Base-by-base conservation (phyloP, 257 asterid genomes). In the Fraxinus cuspidata region DNA sequence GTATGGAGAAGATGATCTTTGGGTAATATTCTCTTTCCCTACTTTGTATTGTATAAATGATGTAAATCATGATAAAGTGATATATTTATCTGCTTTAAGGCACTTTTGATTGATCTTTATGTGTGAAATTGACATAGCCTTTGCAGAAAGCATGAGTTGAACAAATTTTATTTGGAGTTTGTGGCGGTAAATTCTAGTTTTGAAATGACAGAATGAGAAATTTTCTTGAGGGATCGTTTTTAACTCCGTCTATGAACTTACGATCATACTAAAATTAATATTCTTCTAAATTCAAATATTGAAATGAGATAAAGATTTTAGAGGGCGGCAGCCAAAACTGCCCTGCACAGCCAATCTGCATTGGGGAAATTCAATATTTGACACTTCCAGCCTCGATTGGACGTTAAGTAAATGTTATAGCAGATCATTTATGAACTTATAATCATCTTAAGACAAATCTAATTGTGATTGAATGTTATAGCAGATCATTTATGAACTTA, bases 1-100 rank as follows among this genome's bases (percentile, higher is more conserved):
- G 84, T 89, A 70, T 79, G 93, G 85, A 82, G 93, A 89, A 72
- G 91, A 90, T 84, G 91, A 90, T 80, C 82, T 83, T 86, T 92
- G 96, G 94, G 97, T 92, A 92, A 84, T 81, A 78, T 88, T 81
- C 84, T 66, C 63, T 72, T 2, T 56, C 73, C 58, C 29, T 29
- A 5, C 35, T 2, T 75, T 72, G 64, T 64, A 73, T 21, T 44
- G 10, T 32, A 29, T 63, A 34, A n/a, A 13, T 21, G 19, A 64
- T 37, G 42, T 37, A 37, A 37, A 37, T 70, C 28, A 37, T 37
- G 42, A 18, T 2, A 63, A 40, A 35, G 29, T 38, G 25, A 3
- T 15, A 42, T 1, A 16, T 38, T 10, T 21, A 23, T 19, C 29
- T 71, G 15, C 19, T 28, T 63, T 47, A 73, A 81, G 74, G 73